phyloP scores from a whole-genome alignment of 169 alveolate genomes.

The Plasmodium billcollinsi region DNA sequence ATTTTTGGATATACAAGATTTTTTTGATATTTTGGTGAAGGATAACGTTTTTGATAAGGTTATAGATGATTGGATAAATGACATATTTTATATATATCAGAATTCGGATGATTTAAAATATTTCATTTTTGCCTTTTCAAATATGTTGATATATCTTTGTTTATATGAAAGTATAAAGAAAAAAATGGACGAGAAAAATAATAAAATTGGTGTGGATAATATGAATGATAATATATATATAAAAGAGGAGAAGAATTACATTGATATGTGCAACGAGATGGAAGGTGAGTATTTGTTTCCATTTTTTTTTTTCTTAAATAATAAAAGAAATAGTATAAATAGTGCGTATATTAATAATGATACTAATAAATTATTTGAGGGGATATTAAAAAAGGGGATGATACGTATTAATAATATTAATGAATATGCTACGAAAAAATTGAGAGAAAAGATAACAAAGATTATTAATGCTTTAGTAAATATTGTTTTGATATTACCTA shows the following conservation, averaged over 20 bases:
- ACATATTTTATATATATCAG: slow-evolving; percentile 53
- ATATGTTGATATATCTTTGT: slow-evolving; percentile 48
- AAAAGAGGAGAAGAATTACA: background rate
- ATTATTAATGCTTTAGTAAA: slow-evolving; percentile 55
- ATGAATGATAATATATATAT: background rate
- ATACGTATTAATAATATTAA: slow-evolving; percentile 27
- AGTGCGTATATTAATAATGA: background rate
- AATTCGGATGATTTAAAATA: slow-evolving; percentile 69
- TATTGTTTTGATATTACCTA: slow-evolving; percentile 58
- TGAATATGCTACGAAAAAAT: slow-evolving; percentile 19
- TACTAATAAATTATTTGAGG: slow-evolving; percentile 10
- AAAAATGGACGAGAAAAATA: background rate
- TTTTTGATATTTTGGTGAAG: slow-evolving; percentile 24
- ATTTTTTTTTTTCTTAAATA: slow-evolving; percentile 17
- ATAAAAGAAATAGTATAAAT: background rate
- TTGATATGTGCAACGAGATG: too few relatives aligned
- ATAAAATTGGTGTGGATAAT: background rate
- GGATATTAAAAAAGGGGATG: slow-evolving; percentile 3
- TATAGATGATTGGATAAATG: slow-evolving; percentile 73
- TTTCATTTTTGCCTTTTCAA: slow-evolving; percentile 45
- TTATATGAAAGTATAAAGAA: slow-evolving; percentile 26
- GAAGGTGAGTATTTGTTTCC: too few relatives aligned
- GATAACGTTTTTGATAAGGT: slow-evolving; percentile 10
- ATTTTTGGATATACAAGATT: slow-evolving; percentile 45
- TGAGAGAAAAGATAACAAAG: slow-evolving; percentile 24